Conservation (phyloP, 768 basidiomycete species). For the Pisolithus albus region DNA sequence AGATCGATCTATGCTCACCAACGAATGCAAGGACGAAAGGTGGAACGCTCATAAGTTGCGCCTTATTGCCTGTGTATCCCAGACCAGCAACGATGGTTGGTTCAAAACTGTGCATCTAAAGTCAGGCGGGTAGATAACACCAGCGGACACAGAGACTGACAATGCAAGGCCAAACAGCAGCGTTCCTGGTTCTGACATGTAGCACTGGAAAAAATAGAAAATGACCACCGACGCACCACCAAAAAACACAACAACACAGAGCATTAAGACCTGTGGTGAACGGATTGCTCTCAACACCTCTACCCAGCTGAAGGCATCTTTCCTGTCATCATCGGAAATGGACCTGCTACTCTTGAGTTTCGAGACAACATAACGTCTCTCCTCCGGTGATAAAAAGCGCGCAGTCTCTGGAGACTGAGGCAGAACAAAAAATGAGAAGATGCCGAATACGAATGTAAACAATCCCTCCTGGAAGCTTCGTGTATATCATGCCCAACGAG, state of each 20-base stretch:
- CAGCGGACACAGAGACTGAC: conserved; percentile 11
- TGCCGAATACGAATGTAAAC: conserved; percentile 55
- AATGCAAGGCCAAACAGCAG: conserved; percentile 13
- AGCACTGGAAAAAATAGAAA: not conserved
- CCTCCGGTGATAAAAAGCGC: conserved; percentile 43
- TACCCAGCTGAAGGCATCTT: conserved; percentile 48
- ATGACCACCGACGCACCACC: conserved; percentile 33
- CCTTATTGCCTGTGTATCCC: conserved; percentile 46
- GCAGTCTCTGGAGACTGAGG: conserved; percentile 39
- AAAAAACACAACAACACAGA: conserved; percentile 46
- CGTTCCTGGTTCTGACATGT: conserved; percentile 10
- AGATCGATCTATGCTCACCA: conserved; percentile 26
- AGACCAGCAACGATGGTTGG: conserved; percentile 64
- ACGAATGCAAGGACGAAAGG: conserved; percentile 49
- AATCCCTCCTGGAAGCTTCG: conserved; percentile 40
- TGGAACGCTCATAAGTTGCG: conserved; percentile 58
- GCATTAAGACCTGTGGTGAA: conserved; percentile 49
- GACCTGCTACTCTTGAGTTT: conserved; percentile 19
- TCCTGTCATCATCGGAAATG: conserved; percentile 34
- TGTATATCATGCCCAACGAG: not conserved
- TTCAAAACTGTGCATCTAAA: conserved; percentile 45
- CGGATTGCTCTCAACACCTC: conserved; percentile 45
- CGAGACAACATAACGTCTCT: conserved; percentile 41
- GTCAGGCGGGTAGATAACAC: conserved; percentile 33
- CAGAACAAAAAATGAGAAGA: conserved; percentile 42